phyloP scores from a whole-genome alignment of 495 filamentous ascomycete genomes.

The Letharia columbiana region DNA sequence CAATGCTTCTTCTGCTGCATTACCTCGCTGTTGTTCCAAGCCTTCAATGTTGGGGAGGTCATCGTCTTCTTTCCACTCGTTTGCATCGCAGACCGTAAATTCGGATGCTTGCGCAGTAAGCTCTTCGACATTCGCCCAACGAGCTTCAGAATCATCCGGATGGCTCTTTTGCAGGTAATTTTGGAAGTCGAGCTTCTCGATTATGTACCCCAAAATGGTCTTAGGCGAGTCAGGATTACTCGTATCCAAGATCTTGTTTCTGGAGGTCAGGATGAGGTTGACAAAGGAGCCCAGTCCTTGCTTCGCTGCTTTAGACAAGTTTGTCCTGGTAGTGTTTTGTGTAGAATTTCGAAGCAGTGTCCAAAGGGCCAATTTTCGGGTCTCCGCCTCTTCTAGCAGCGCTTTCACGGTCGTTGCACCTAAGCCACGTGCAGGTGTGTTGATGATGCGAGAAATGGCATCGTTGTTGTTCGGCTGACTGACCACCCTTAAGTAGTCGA shows the following conservation, averaged over 20 bases:
- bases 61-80: slow-evolving; percentile 50
- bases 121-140: slow-evolving; percentile 92
- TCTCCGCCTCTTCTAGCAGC: slow-evolving; percentile 62
- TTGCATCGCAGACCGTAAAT: slow-evolving; percentile 40
- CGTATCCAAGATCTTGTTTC: slow-evolving; percentile 49
- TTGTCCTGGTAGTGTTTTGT: slow-evolving; percentile 56
- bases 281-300: slow-evolving; percentile 54
- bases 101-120: slow-evolving; percentile 69
- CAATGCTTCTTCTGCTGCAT: slow-evolving; percentile 54
- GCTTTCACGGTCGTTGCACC: slow-evolving; percentile 71
- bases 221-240: slow-evolving; percentile 46
- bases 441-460: slow-evolving; percentile 75
- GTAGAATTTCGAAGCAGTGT: slow-evolving; percentile 57
- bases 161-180: slow-evolving; percentile 61
- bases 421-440: slow-evolving; percentile 71
- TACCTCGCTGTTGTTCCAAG: slow-evolving; percentile 53
- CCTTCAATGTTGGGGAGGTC: slow-evolving; percentile 69
- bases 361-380: slow-evolving; percentile 63
- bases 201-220: slow-evolving; percentile 64
- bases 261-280: slow-evolving; percentile 52
- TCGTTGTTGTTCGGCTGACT: slow-evolving; percentile 85
- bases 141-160: slow-evolving; percentile 64
- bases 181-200: slow-evolving; percentile 65
- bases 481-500: slow-evolving; percentile 85
- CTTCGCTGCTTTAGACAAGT: slow-evolving; percentile 58